phyloP scores from a whole-genome alignment of 768 basidiomycete species.

The Russula earlei region DNA sequence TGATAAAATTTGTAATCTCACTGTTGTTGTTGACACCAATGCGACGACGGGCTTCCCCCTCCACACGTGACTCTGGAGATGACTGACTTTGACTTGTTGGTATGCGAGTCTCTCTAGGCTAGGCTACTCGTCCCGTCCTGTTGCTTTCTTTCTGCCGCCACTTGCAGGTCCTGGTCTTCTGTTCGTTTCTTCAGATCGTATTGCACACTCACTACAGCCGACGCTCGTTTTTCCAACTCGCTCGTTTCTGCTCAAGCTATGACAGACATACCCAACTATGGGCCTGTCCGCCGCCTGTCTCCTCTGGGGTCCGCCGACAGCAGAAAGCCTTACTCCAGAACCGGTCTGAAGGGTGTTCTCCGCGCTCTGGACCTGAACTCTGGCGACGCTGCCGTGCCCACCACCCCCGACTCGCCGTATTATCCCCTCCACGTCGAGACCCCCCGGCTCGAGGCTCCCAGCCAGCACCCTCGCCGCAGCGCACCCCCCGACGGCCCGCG shows the following conservation, averaged over 20 bases:
- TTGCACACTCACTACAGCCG: conserved; percentile 7
- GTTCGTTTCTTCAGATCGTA: conserved; percentile 1
- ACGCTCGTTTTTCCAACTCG: conserved; percentile 9
- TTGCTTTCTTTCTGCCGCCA: conserved; percentile 18
- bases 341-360: conserved; percentile 14
- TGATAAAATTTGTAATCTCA: conserved; percentile 12
- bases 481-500: background rate
- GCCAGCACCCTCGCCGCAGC: background rate
- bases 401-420: conserved; percentile 9
- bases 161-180: background rate
- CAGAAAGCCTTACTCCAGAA: conserved; percentile 15
- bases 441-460: conserved; percentile 13
- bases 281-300: conserved; percentile 14
- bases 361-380: conserved; percentile 15
- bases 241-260: conserved; percentile 15
- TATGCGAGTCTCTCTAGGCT: conserved; percentile 7
- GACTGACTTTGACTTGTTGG: background rate
- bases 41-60: background rate
- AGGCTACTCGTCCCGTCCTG: background rate
- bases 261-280: conserved; percentile 12
- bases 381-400: conserved; percentile 5
- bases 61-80: conserved; percentile 8
- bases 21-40: conserved; percentile 3
- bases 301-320: conserved; percentile 9
- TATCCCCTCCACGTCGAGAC: conserved; percentile 13